A percentile compares a stretch with the other conserved stretches of the same genome.
Evolutionary conservation across 1,139 yeast species (phyloP).

Genomic region (Meyerozyma carpophila): DNA sequence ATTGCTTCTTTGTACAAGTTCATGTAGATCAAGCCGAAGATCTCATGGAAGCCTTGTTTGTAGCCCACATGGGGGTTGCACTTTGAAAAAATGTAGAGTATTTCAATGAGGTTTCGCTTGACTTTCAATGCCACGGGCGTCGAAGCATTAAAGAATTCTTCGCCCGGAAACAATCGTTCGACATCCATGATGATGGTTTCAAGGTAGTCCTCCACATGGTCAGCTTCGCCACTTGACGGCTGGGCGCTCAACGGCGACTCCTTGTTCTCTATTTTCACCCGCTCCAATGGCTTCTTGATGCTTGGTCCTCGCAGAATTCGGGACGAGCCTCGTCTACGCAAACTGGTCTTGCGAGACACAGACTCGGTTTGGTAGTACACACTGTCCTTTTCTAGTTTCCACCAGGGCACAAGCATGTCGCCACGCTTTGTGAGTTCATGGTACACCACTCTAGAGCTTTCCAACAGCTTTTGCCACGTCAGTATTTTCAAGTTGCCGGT

Average conservation of each 20-base stretch:
- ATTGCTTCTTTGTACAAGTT: constrained; percentile 40
- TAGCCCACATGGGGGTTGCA: constrained; percentile 50
- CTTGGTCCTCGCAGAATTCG: not conserved
- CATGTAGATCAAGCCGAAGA: constrained; percentile 54
- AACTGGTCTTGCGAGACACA: constrained; percentile 2
- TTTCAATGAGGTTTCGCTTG: constrained; percentile 43
- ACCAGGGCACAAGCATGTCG: constrained; percentile 40
- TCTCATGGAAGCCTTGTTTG: constrained; percentile 69
- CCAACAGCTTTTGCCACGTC: constrained; percentile 27
- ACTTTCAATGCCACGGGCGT: constrained; percentile 15
- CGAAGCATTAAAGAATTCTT: constrained; percentile 38
- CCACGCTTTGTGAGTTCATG: constrained; percentile 27
- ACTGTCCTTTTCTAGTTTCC: constrained; percentile 25
- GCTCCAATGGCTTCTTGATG: not conserved
- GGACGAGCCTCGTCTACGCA: not conserved
- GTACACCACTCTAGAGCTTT: constrained; percentile 30
- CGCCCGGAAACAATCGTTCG: constrained; percentile 59
- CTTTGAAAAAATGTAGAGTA: constrained; percentile 51
- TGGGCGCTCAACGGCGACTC: not conserved
- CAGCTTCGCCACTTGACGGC: no score
- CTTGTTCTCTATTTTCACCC: not conserved
- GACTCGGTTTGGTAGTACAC: constrained; percentile 20
- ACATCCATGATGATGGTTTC: constrained; percentile 59
- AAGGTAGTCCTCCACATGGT: constrained; percentile 7
- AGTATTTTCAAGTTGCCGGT: constrained; percentile 35